Base-by-base conservation (phyloP, 164 flowering plant species). In the Berberis thunbergii region DNA sequence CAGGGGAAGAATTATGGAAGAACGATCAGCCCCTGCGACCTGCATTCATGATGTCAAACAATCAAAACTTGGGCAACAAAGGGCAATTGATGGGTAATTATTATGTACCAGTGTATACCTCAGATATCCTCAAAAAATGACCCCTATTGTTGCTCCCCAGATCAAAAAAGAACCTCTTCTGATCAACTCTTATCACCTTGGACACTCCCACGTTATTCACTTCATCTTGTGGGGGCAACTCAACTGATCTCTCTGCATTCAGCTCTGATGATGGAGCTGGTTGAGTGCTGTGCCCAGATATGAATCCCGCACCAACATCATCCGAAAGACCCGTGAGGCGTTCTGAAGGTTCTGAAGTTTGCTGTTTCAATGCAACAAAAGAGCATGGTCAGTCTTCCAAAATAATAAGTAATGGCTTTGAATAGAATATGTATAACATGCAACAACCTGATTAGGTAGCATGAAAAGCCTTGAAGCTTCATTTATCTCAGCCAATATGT, bases 281-380 rank as follows among this genome's bases (percentile, higher is more conserved):
- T 71, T 86, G 91, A 70, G 81, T 73, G 71, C 83, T 80, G 69
- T 84, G 86, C 4, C 98, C 93, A 56, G 96, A 72, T 71, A 93
- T 93, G 78, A 93, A 93, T 62, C 98, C 98, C 65, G 89, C 98
- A 56, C 98, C 98, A 12, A 93, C 97, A 78, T 93, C 98, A 71
- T 90, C 97, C 64, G 97, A 90, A 49, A 93, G 96, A 57, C 96
- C 96, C 67, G 83, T 83, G 61, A 84, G 76, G 62, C 83, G 88
- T 63, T 87, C 98, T 43, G 88, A 75, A 54, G 92, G 71, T 75
- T 90, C 94, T 62, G 94, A 76, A 72, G 63, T 76, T 78, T 83
- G 83, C 97, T 90, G 86, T 64, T 78, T 70, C 41, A 45, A 70
- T 2, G 56, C 8, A 64, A 45, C 53, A 4, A 43, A 4, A 57